Conservation (phyloP, 2,329 filamentous ascomycete species). For the Phialophora verrucosa region DNA sequence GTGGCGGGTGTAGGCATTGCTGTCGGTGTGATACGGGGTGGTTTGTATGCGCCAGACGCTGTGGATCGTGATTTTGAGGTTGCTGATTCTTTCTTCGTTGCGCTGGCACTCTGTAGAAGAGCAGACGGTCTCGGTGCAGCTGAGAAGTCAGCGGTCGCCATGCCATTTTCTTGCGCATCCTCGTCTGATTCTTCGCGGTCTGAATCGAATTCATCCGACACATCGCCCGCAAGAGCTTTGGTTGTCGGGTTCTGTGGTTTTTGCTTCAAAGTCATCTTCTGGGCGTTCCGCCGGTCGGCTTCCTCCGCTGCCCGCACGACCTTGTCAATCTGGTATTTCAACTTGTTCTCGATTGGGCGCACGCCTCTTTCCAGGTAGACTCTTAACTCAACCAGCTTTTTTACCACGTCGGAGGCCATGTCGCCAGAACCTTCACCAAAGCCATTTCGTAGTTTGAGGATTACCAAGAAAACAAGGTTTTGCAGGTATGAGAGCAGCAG, state of each 20-base stretch:
- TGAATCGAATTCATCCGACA: constrained; percentile 47
- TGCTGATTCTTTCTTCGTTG: constrained; percentile 9
- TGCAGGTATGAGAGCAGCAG: constrained; percentile 96
- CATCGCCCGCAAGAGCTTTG: constrained; percentile 44
- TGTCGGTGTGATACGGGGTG: constrained; percentile 85
- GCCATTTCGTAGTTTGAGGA: constrained; percentile 72
- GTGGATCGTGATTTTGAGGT: constrained; percentile 19
- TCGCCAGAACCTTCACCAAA: constrained; percentile 42
- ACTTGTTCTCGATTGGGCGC: constrained; percentile 81
- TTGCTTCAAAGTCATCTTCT: constrained; percentile 44
- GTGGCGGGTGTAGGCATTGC: constrained; percentile 68
- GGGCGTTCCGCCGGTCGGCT: constrained; percentile 57
- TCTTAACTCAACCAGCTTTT: constrained; percentile 88
- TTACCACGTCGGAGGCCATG: constrained; percentile 71
- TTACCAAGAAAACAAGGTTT: constrained; percentile 85
- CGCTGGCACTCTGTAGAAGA: constrained; percentile 26
- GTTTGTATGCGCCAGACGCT: constrained; percentile 75
- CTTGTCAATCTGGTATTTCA: constrained; percentile 96
- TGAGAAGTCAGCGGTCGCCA: constrained; percentile 54
- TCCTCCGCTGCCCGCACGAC: constrained; percentile 87
- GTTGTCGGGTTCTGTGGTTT: constrained; percentile 42
- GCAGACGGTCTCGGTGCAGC: constrained; percentile 29
- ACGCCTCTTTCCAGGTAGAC: constrained; percentile 93
- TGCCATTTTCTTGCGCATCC: constrained; percentile 65
- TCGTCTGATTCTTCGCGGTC: constrained; percentile 51